phyloP scores from a whole-genome alignment of 495 filamentous ascomycete genomes.

The Beverwykella pulmonaria region DNA sequence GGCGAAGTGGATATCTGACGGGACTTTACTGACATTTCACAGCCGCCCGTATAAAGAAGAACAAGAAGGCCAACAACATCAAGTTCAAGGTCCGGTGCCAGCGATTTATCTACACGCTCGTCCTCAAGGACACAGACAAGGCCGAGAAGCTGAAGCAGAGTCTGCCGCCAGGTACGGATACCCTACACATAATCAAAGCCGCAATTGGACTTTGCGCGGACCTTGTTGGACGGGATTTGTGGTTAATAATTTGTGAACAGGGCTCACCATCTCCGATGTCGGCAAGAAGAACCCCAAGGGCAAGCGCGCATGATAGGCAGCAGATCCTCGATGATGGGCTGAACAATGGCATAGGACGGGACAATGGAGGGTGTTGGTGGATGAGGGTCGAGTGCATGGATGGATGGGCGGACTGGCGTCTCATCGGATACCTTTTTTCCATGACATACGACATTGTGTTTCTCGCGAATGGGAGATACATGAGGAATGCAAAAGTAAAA shows the following conservation, averaged over 20 bases:
- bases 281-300: slow-evolving; percentile 73
- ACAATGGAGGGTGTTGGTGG: not conserved
- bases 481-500: slow-evolving; percentile 28
- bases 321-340: slow-evolving; percentile 6
- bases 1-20: not conserved
- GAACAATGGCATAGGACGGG: not conserved
- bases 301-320: slow-evolving; percentile 42
- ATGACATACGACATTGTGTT: slow-evolving; percentile 1
- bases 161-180: slow-evolving; percentile 83
- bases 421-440: slow-evolving; percentile 15
- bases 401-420: slow-evolving; percentile 16
- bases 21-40: slow-evolving; percentile 20
- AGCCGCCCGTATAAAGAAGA: slow-evolving; percentile 99
- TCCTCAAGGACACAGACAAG: slow-evolving; percentile 95
- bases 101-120: slow-evolving; percentile 91
- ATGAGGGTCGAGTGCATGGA: not conserved
- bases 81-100: slow-evolving; percentile 99
- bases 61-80: slow-evolving; percentile 79
- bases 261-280: slow-evolving; percentile 74
- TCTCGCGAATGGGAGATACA: not conserved
- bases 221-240: too few species aligned
- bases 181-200: not conserved
- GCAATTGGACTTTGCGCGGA: too few species aligned
- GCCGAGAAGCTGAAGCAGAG: slow-evolving; percentile 99
- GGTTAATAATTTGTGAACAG: too few species aligned